phyloP scores from a whole-genome alignment of 208 protist species.

The Leishmania arabica region DNA sequence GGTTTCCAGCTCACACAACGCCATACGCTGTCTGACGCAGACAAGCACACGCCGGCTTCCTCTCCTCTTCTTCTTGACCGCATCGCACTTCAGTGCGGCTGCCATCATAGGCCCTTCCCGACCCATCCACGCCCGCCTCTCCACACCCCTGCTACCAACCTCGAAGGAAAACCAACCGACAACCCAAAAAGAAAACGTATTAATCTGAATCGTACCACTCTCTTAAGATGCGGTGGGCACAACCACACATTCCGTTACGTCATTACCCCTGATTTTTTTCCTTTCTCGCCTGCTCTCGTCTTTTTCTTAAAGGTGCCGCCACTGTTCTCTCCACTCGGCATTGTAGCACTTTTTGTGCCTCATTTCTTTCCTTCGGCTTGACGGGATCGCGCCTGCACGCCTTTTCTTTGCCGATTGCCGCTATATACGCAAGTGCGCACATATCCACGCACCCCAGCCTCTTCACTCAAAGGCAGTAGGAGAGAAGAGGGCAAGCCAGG shows the following conservation, averaged over 20 bases:
- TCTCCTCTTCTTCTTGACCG: not conserved
- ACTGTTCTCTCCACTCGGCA: not conserved
- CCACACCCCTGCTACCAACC: not conserved
- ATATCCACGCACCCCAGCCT: not conserved
- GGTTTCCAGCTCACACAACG: not conserved
- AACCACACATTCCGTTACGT: constrained; percentile 2
- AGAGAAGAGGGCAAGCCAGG: not conserved
- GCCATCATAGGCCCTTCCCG: not conserved
- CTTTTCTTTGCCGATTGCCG: not conserved
- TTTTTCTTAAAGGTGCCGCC: not conserved
- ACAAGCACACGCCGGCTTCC: not conserved
- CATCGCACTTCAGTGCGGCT: not conserved
- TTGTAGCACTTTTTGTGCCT: not conserved
- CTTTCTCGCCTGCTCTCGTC: not conserved
- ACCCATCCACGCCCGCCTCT: not conserved
- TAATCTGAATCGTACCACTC: not conserved
- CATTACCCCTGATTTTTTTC: not conserved
- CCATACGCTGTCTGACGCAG: not conserved
- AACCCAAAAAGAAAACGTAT: not conserved
- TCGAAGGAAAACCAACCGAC: not conserved
- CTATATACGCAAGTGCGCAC: not conserved
- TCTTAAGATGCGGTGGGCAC: not conserved
- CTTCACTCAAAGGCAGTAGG: not conserved
- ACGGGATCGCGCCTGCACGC: not conserved
- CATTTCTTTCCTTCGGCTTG: not conserved